Evolutionary conservation across 2,329 filamentous ascomycete genomes (phyloP).

Genomic region (Lachnellula hyalina): DNA sequence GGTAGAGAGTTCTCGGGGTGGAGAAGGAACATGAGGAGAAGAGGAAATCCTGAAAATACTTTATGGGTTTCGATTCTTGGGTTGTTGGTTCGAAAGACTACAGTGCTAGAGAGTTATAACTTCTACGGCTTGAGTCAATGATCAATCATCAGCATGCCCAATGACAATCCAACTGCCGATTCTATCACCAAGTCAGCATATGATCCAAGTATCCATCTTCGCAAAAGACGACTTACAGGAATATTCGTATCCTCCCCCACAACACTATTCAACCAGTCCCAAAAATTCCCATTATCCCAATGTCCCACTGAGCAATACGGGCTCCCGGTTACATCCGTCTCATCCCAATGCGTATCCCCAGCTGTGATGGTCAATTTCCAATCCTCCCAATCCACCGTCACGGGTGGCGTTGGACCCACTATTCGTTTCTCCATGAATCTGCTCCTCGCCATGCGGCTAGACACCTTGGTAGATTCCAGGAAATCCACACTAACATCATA

Average conservation of each 20-base stretch:
- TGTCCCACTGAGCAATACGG: neutral
- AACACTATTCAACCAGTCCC: neutral
- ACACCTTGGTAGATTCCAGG: neutral
- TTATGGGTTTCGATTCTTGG: no score
- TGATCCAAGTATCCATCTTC: neutral
- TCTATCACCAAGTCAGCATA: neutral
- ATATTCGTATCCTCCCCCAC: neutral
- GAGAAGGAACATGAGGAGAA: no score
- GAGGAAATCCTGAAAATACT: no score
- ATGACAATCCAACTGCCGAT: neutral
- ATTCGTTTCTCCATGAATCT: neutral
- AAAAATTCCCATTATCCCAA: neutral
- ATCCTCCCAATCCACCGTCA: neutral
- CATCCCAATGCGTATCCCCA: neutral
- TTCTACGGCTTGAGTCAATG: no score
- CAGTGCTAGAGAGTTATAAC: no score
- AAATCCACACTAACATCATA: neutral
- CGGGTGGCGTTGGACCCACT: neutral
- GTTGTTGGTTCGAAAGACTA: no score
- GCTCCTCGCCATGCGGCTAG: neutral
- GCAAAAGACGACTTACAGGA: neutral
- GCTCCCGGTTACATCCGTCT: neutral
- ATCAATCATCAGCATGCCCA: neutral
- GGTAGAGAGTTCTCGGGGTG: no score
- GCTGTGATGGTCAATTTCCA: neutral